Conservation (phyloP, 1,139 yeast genomes). For the Trichomonascaceae sp. region DNA sequence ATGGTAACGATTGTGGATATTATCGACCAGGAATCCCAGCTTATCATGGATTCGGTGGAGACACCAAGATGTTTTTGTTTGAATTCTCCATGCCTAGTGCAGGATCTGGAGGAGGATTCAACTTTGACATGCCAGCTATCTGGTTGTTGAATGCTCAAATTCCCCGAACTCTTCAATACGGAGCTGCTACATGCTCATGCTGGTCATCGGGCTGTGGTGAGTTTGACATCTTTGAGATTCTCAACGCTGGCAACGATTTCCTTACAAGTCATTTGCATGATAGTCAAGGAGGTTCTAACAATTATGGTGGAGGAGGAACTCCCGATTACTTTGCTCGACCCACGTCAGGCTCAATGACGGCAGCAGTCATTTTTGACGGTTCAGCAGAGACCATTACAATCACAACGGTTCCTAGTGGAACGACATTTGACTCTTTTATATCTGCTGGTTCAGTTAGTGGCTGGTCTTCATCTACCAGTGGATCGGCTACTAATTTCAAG, state of each 20-base stretch:
- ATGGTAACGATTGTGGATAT: slow-evolving; percentile 68
- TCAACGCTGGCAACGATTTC: slow-evolving; percentile 58
- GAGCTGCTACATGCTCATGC: slow-evolving; percentile 74
- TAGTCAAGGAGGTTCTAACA: slow-evolving; percentile 65
- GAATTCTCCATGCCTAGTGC: slow-evolving; percentile 90
- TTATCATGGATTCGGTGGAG: slow-evolving; percentile 70
- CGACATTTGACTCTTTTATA: slow-evolving; percentile 51
- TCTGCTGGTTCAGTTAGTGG: slow-evolving; percentile 32
- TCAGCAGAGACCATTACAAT: slow-evolving; percentile 47
- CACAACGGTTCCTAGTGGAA: slow-evolving; percentile 51
- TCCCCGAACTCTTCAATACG: slow-evolving; percentile 90
- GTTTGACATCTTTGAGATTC: slow-evolving; percentile 79
- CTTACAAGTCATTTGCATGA: slow-evolving; percentile 80
- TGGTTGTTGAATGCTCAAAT: slow-evolving; percentile 92
- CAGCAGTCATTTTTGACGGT: slow-evolving; percentile 77
- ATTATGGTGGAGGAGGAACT: slow-evolving; percentile 70
- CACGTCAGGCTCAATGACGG: slow-evolving; percentile 67
- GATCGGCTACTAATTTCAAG: slow-evolving; percentile 1
- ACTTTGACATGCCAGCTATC: slow-evolving; percentile 87
- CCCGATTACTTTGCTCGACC: slow-evolving; percentile 86
- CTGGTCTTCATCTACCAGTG: slow-evolving; percentile 20
- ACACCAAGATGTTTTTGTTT: slow-evolving; percentile 75
- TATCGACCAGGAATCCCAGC: slow-evolving; percentile 85
- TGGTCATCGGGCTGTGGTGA: slow-evolving; percentile 98
- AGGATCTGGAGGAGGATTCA: slow-evolving; percentile 24